Percentiles rank a stretch among this genome's conserved stretches.
Evolutionary conservation across 1,139 yeast genomes (phyloP).

Genomic region (Lodderomyces oxycetoniae): DNA sequence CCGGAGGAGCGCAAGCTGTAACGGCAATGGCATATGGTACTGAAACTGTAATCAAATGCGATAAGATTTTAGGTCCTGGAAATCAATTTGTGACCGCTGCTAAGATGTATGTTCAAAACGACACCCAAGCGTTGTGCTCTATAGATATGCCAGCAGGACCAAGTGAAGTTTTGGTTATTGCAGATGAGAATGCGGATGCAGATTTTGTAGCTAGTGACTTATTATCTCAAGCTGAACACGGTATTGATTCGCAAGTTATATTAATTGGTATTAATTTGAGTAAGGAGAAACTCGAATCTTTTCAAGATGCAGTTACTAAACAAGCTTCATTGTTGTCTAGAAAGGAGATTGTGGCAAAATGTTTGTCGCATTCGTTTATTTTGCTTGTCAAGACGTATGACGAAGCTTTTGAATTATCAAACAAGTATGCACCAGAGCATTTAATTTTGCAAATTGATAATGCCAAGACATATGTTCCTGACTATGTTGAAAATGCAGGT

Average conservation of each 20-base stretch:
- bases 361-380: conserved; percentile 87
- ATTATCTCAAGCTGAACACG: conserved; percentile 97
- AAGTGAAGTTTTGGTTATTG: conserved; percentile 90
- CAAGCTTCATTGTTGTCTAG: conserved; percentile 91
- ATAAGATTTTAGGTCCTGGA: conserved; percentile 97
- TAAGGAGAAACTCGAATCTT: conserved; percentile 52
- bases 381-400: conserved; percentile 62
- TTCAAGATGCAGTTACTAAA: conserved; percentile 74
- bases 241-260: conserved; percentile 95
- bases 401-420: conserved; percentile 79
- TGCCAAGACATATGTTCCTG: conserved; percentile 66
- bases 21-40: conserved; percentile 99
- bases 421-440: conserved; percentile 95
- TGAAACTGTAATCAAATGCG: conserved; percentile 84
- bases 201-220: conserved; percentile 95
- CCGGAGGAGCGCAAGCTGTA: conserved; percentile 99
- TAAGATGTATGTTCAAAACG: conserved; percentile 94
- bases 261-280: conserved; percentile 76
- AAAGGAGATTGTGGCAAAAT: conserved; percentile 85
- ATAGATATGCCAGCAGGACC: conserved; percentile 99
- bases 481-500: conserved; percentile 85
- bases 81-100: conserved; percentile 99
- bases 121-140: conserved; percentile 88
- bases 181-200: conserved; percentile 82
- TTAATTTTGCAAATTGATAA: conserved; percentile 82